These are phyloP conservation scores for Mycena crocata DNA, from an alignment of 768 basidiomycete species.

Conservation along the genomic window DNA sequence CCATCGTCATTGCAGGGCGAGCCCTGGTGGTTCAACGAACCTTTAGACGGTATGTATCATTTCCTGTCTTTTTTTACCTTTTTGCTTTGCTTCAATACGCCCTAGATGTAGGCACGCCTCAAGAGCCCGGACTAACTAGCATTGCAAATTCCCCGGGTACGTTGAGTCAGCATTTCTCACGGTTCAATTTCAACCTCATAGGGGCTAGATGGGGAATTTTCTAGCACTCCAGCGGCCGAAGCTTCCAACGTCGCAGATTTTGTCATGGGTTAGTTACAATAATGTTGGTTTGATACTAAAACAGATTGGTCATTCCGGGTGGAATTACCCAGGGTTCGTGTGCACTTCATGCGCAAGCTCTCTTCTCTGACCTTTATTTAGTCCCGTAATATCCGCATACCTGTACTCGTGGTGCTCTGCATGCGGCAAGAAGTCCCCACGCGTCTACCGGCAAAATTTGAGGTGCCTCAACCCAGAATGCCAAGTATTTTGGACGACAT, in stretches of 20 bases:
- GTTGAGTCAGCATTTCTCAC: no score
- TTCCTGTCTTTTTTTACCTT: no score
- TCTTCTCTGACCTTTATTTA: constrained; percentile 4
- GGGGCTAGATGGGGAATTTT: no score
- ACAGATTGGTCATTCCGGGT: not conserved
- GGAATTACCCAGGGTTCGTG: not conserved
- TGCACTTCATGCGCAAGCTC: not conserved
- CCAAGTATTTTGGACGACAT: constrained; percentile 62
- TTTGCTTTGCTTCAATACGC: no score
- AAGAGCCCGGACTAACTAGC: no score
- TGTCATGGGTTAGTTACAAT: not conserved
- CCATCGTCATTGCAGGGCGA: constrained; percentile 48
- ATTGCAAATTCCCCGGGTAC: no score
- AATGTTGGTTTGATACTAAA: not conserved
- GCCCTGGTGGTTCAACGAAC: constrained; percentile 57
- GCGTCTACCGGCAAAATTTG: constrained; percentile 68
- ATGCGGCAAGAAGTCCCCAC: constrained; percentile 61
- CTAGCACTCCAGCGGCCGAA: no score
- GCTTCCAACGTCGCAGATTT: no score
- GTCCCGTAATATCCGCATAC: constrained; percentile 30
- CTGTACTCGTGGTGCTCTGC: constrained; percentile 49
- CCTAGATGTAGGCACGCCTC: no score
- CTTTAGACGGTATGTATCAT: not conserved
- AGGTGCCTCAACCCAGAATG: constrained; percentile 75
- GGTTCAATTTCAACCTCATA: no score